These are phyloP conservation scores for Jamesozyma hellenica DNA, from an alignment of 805 yeast species.

Conservation along the genomic window DNA sequence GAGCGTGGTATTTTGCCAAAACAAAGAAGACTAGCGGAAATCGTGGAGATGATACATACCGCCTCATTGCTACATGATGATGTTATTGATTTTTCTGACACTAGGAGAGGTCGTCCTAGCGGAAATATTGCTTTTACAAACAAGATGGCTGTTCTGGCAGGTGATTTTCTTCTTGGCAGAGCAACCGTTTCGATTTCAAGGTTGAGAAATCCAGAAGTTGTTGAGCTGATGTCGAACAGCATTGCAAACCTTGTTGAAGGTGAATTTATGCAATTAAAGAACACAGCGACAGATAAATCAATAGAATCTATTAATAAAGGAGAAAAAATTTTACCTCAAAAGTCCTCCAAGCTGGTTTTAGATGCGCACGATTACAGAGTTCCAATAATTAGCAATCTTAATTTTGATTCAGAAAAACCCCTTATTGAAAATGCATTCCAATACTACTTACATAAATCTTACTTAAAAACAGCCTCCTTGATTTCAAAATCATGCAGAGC, in stretches of 20 bases:
- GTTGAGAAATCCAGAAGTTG: constrained; percentile 91
- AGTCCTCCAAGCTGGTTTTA: constrained; percentile 1
- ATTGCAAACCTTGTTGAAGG: constrained; percentile 97
- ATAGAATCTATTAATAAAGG: constrained; percentile 25
- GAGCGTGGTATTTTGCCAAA: constrained; percentile 79
- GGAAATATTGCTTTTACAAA: constrained; percentile 92
- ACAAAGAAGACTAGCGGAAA: constrained; percentile 91
- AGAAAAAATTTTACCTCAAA: constrained; percentile 5
- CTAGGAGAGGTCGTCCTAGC: constrained; percentile 80
- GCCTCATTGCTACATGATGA: constrained; percentile 94
- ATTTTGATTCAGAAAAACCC: constrained; percentile 42
- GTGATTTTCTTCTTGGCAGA: constrained; percentile 88
- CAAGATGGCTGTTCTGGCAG: constrained; percentile 95
- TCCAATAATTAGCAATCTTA: constrained; percentile 5
- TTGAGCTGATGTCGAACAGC: constrained; percentile 87
- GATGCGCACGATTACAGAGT: constrained; percentile 46
- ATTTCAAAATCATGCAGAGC: constrained; percentile 91
- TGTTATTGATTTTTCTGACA: constrained; percentile 82
- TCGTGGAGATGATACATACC: constrained; percentile 96
- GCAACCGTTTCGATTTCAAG: constrained; percentile 95
- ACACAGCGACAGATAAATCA: constrained; percentile 62
- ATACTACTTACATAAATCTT: constrained; percentile 89
- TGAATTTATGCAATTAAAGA: constrained; percentile 96
- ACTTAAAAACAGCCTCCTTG: constrained; percentile 86
- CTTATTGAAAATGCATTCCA: constrained; percentile 86